These are phyloP conservation scores for Lentinula guzmanii DNA, from an alignment of 768 basidiomycete genomes.

Conservation along the genomic window DNA sequence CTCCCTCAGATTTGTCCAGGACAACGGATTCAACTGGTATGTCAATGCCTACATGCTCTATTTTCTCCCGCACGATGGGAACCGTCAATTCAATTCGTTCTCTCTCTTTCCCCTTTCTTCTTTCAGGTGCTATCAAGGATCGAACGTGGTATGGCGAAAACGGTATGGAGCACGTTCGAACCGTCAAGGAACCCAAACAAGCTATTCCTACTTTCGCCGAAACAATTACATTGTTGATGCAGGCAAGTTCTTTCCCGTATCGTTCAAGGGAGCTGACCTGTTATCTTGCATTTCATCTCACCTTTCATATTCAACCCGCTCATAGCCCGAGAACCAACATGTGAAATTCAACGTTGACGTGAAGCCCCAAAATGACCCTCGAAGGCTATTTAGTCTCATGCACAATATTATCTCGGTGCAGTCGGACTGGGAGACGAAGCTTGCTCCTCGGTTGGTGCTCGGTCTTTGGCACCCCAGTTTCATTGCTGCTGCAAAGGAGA, in stretches of 20 bases:
- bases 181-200: conserved; percentile 75
- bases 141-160: conserved; percentile 63
- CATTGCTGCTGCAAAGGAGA: conserved; percentile 64
- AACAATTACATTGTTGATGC: conserved; percentile 75
- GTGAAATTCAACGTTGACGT: conserved; percentile 87
- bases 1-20: conserved; percentile 51
- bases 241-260: conserved; percentile 32
- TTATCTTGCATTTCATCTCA: conserved; percentile 1
- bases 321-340: conserved; percentile 66
- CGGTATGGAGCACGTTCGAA: conserved; percentile 77
- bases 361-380: conserved; percentile 89
- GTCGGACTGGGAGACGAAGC: conserved; percentile 62
- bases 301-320: not conserved
- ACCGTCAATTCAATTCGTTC: not conserved
- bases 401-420: conserved; percentile 58
- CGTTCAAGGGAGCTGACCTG: conserved; percentile 9
- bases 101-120: conserved; percentile 17
- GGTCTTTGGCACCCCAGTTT: conserved; percentile 93
- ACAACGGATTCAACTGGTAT: conserved; percentile 76
- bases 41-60: not conserved
- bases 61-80: not conserved
- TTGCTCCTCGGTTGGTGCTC: conserved; percentile 77
- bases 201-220: conserved; percentile 87
- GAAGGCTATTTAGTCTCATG: conserved; percentile 78
- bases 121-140: conserved; percentile 60